Evolutionary conservation across 257 asterid species (phyloP).

Genomic region (Handroanthus guayacan): DNA sequence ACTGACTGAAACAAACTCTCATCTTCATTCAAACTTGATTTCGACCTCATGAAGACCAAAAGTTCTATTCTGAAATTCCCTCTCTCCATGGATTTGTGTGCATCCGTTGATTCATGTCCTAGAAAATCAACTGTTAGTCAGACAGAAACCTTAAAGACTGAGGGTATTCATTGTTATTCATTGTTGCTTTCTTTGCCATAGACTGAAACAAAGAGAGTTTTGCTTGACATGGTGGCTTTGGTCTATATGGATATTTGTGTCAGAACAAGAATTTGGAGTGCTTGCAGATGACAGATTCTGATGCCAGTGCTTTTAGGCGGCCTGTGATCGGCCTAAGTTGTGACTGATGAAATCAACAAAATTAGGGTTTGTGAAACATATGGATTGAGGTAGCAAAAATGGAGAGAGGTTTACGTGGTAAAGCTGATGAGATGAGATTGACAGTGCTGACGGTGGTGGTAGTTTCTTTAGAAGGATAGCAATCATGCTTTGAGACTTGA

Average conservation of each 20-base stretch:
- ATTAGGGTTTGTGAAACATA: background rate
- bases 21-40: conserved; percentile 5
- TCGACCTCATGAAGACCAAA: background rate
- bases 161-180: background rate
- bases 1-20: background rate
- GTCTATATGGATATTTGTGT: conserved; percentile 7
- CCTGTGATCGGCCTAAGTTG: conserved; percentile 10
- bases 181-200: background rate
- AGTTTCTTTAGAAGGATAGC: conserved; percentile 1
- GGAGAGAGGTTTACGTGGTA: background rate
- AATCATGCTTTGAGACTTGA: conserved; percentile 23
- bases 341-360: background rate
- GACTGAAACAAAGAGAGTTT: background rate
- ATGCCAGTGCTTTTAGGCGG: conserved; percentile 1
- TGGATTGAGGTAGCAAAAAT: conserved; percentile 15
- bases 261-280: conserved; percentile 7
- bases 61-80: conserved; percentile 8
- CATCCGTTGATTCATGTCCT: conserved; percentile 11
- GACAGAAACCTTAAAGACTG: background rate
- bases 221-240: conserved; percentile 9
- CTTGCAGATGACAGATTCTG: background rate
- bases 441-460: background rate
- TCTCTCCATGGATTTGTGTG: conserved; percentile 14
- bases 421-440: conserved; percentile 28
- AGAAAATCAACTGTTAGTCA: background rate